phyloP scores from a whole-genome alignment of 2,329 filamentous ascomycete species.

The Sarocladium brachiariae region DNA sequence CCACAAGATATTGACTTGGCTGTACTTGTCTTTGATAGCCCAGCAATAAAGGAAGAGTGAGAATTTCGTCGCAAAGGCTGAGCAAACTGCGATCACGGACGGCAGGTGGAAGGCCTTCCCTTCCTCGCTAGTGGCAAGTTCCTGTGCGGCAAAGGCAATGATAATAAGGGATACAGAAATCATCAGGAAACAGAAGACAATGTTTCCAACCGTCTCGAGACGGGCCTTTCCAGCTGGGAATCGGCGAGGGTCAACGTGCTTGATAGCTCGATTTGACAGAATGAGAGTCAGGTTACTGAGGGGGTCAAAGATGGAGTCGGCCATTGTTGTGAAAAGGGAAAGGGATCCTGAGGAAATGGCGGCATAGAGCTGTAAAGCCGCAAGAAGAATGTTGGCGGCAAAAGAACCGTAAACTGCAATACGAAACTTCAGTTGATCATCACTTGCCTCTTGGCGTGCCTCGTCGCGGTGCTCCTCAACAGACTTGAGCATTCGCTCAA shows the following conservation, averaged over 20 bases:
- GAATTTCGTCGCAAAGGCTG: slow-evolving; percentile 83
- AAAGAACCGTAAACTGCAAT: slow-evolving; percentile 64
- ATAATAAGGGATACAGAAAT: slow-evolving; percentile 84
- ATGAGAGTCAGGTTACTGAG: slow-evolving; percentile 84
- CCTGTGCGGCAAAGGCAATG: slow-evolving; percentile 76
- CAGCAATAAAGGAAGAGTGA: slow-evolving; percentile 85
- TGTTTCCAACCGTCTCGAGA: slow-evolving; percentile 93
- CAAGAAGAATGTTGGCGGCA: slow-evolving; percentile 71
- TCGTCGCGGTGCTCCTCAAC: slow-evolving; percentile 85
- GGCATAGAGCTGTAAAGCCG: slow-evolving; percentile 79
- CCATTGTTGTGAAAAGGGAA: slow-evolving; percentile 96
- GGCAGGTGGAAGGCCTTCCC: slow-evolving; percentile 69
- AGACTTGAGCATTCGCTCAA: slow-evolving; percentile 82
- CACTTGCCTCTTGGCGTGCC: slow-evolving; percentile 70
- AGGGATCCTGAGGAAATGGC: slow-evolving; percentile 83
- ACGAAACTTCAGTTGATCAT: slow-evolving; percentile 71
- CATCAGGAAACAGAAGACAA: slow-evolving; percentile 96
- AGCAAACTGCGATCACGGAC: slow-evolving; percentile 74
- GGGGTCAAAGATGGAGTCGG: slow-evolving; percentile 90
- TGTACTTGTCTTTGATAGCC: slow-evolving; percentile 83
- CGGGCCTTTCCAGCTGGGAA: slow-evolving; percentile 92
- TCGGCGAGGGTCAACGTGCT: slow-evolving; percentile 73
- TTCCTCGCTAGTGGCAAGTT: slow-evolving; percentile 51
- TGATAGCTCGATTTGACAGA: slow-evolving; percentile 79
- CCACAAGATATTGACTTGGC: slow-evolving; percentile 87